Conservation (phyloP, 768 basidiomycete species). For the Suillus tomentosus region DNA sequence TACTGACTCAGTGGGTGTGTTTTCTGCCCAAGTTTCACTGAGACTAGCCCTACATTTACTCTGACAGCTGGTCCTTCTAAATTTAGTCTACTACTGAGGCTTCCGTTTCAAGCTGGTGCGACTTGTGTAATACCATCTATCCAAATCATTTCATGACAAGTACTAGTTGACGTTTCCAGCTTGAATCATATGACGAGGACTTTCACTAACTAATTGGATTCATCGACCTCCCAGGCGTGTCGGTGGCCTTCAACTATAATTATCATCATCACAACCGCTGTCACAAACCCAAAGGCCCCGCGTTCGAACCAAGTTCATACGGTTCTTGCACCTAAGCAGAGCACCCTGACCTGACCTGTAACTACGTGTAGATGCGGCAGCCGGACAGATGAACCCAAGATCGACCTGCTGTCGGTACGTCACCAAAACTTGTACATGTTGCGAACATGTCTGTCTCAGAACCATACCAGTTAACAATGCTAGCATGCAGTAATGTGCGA, state of each 20-base stretch:
- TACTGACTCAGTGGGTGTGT: not conserved
- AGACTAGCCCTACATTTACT: not conserved
- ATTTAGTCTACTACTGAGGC: not conserved
- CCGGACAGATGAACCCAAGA: not conserved
- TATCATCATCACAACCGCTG: not conserved
- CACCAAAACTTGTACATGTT: not conserved
- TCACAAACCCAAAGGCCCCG: not conserved
- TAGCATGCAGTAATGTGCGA: constrained; percentile 18
- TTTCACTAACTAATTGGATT: not conserved
- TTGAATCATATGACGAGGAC: not conserved
- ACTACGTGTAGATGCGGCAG: not conserved
- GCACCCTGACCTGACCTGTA: not conserved
- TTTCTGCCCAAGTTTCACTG: not conserved
- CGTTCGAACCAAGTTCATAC: not conserved
- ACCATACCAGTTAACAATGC: constrained; percentile 17
- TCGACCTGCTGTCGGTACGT: not conserved
- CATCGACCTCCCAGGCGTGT: not conserved
- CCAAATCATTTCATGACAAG: not conserved
- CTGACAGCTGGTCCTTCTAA: not conserved
- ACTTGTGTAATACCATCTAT: not conserved
- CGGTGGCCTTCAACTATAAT: not conserved
- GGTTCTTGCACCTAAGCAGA: not conserved
- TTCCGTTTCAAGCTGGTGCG: not conserved
- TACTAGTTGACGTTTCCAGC: not conserved
- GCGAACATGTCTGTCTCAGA: not conserved